Evolutionary conservation across 169 alveolate genomes (phyloP).

Genomic region (Sarcocystis neurona): DNA sequence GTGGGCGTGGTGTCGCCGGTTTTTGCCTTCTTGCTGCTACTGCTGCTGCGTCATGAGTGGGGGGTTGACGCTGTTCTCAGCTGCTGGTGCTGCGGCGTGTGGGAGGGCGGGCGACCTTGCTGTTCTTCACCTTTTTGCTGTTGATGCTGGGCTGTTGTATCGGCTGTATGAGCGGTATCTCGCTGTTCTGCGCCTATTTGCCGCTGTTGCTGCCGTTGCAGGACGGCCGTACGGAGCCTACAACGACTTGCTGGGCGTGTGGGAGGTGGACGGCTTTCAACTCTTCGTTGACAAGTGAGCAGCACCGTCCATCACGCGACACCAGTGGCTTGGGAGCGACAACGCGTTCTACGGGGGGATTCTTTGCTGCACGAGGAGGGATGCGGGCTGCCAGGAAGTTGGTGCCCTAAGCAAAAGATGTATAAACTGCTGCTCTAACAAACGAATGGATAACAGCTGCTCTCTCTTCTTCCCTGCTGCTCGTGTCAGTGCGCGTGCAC

Average conservation of each 20-base stretch:
- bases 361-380: background rate
- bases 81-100: no score
- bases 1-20: no score
- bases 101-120: no score
- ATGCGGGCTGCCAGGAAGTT: background rate
- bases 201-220: background rate
- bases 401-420: background rate
- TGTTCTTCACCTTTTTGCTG: no score
- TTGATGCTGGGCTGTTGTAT: no score
- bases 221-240: conserved; percentile 73
- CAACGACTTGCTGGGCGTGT: conserved; percentile 68
- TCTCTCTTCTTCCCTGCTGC: background rate
- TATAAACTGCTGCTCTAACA: background rate
- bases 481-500: background rate
- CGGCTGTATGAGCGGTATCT: no score
- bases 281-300: conserved; percentile 55
- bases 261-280: conserved; percentile 64
- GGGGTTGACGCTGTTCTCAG: no score
- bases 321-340: conserved; percentile 54
- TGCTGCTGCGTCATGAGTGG: no score
- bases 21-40: no score
- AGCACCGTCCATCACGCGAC: no score
- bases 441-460: background rate
- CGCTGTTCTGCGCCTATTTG: background rate
- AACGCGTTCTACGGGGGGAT: background rate